Percentiles rank a stretch among this genome's conserved stretches.
phyloP scores from a whole-genome alignment of 2,329 filamentous ascomycete genomes.

The Ceratocystis cubensis region DNA sequence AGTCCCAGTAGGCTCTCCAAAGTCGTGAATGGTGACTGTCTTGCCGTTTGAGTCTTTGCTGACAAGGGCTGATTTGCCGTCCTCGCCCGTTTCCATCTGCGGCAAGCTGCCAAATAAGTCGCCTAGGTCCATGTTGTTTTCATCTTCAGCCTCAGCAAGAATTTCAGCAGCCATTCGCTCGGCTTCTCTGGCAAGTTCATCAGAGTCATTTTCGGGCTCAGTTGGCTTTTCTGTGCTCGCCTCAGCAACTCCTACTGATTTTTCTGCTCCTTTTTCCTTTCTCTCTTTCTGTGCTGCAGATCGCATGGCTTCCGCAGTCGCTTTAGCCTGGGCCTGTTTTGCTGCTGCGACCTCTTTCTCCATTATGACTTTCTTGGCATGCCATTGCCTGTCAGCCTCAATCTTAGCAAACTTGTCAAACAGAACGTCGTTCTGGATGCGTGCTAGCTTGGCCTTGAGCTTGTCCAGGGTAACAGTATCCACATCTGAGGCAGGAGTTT shows the following conservation, averaged over 20 bases:
- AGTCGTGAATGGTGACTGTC: constrained; percentile 50
- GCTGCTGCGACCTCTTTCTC: constrained; percentile 48
- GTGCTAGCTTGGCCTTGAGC: constrained; percentile 59
- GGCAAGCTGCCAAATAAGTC: constrained; percentile 48
- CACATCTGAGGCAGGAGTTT: constrained; percentile 24
- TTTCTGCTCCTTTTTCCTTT: not conserved
- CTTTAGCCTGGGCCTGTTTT: constrained; percentile 32
- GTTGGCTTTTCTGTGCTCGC: not conserved
- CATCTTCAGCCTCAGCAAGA: constrained; percentile 43
- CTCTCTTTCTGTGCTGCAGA: not conserved
- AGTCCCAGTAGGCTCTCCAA: constrained; percentile 70
- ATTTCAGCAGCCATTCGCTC: constrained; percentile 47
- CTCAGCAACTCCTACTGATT: constrained; percentile 21
- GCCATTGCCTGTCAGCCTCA: constrained; percentile 55
- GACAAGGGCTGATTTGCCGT: constrained; percentile 46
- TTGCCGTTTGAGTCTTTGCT: constrained; percentile 39
- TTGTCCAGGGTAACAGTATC: constrained; percentile 45
- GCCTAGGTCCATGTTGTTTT: constrained; percentile 37
- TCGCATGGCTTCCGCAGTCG: not conserved
- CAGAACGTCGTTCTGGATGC: constrained; percentile 64
- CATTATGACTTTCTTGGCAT: constrained; percentile 42
- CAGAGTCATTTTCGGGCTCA: constrained; percentile 27
- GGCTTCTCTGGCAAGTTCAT: constrained; percentile 44
- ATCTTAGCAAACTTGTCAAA: constrained; percentile 47
- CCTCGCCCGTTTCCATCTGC: constrained; percentile 45